These are phyloP conservation scores for Corymbia citriodora DNA, from an alignment of 441 rosid genomes.

Conservation along the genomic window DNA sequence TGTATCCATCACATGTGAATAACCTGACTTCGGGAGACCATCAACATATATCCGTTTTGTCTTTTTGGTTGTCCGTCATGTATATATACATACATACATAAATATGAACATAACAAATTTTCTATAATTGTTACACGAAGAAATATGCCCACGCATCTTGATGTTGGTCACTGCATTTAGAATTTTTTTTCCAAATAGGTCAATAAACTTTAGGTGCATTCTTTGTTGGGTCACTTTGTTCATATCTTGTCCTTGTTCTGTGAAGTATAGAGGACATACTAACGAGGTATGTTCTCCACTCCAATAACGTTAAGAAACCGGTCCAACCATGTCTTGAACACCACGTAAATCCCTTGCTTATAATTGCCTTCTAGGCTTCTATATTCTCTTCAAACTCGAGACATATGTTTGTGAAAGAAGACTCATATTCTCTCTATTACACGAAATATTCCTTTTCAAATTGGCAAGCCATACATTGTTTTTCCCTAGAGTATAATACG, in stretches of 20 bases:
- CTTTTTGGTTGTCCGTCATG: not conserved
- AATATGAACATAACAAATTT: not conserved
- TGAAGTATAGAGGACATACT: not conserved
- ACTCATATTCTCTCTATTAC: not conserved
- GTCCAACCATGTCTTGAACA: not conserved
- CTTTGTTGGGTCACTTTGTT: not conserved
- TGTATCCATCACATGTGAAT: not conserved
- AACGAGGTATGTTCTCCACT: not conserved
- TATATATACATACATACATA: not conserved
- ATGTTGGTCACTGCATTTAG: not conserved
- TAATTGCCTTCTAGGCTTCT: not conserved
- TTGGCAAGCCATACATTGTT: not conserved
- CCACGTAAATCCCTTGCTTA: not conserved
- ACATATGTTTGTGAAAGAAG: not conserved
- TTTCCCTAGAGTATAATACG: not conserved
- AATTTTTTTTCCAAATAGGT: not conserved
- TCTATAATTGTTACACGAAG: not conserved
- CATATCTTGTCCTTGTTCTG: not conserved
- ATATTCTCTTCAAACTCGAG: not conserved
- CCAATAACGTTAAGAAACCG: not conserved
- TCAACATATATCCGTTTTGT: not conserved
- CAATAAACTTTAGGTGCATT: not conserved
- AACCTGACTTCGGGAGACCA: not conserved
- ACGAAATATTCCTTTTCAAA: not conserved
- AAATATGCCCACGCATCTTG: not conserved